A percentile compares a stretch with the other conserved stretches of the same genome.
phyloP scores from a whole-genome alignment of 495 filamentous ascomycete species.

The Geoglossum glabrum region DNA sequence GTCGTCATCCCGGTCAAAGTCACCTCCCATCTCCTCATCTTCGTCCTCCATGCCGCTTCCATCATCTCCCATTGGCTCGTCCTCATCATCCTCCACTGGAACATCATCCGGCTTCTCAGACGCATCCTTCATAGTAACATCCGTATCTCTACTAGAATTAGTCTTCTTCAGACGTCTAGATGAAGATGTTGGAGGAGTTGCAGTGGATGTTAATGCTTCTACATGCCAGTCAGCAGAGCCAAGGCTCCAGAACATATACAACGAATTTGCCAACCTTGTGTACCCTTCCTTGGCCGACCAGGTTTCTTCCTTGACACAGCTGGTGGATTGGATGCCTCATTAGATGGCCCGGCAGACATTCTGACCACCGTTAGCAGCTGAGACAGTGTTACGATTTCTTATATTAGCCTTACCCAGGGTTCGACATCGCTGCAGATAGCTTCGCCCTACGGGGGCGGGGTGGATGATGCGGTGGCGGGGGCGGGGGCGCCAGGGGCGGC shows the following conservation, averaged over 20 bases:
- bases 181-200: conserved; percentile 12
- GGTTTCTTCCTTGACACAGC: conserved; percentile 3
- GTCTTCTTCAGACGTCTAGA: conserved; percentile 30
- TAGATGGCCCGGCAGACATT: conserved; percentile 15
- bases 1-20: conserved; percentile 43
- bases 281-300: conserved; percentile 25
- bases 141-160: conserved; percentile 12
- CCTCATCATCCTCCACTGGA: conserved; percentile 33
- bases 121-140: conserved; percentile 28
- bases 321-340: conserved; percentile 16
- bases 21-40: conserved; percentile 28
- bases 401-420: conserved; percentile 41
- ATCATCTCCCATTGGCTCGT: conserved; percentile 36
- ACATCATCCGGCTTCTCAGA: conserved; percentile 22
- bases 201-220: conserved; percentile 14
- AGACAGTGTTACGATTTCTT: background rate
- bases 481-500: background rate
- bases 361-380: conserved; percentile 11
- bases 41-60: conserved; percentile 28
- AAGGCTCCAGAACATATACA: conserved; percentile 8
- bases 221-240: conserved; percentile 7
- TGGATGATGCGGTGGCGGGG: conserved; percentile 16
- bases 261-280: conserved; percentile 18
- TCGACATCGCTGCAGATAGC: conserved; percentile 55
- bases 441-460: conserved; percentile 42